Evolutionary conservation across 1,139 yeast genomes (phyloP).

Genomic region (Pichia inconspicua): DNA sequence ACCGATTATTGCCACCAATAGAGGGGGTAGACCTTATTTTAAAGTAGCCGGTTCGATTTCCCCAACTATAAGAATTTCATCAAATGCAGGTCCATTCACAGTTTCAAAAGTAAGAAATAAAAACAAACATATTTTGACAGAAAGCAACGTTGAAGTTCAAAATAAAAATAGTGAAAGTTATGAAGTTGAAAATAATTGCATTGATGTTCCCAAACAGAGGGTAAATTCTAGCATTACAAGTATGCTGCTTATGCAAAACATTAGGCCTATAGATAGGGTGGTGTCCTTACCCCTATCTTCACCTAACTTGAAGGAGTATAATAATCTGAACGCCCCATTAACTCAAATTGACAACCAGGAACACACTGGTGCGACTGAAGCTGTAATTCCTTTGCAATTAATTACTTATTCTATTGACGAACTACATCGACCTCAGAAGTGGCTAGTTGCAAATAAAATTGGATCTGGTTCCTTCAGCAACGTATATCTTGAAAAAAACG

Average conservation of each 20-base stretch:
- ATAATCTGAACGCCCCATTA: neutral
- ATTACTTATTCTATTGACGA: slow-evolving; percentile 4
- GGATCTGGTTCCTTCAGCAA: slow-evolving; percentile 54
- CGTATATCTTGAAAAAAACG: slow-evolving; percentile 31
- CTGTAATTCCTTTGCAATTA: neutral
- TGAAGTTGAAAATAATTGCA: neutral
- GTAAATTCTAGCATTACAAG: neutral
- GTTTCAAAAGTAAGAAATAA: neutral
- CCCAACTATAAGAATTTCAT: neutral
- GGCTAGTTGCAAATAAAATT: slow-evolving; percentile 34
- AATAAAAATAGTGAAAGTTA: neutral
- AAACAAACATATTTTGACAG: slow-evolving; percentile 1
- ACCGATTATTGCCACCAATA: slow-evolving; percentile 13
- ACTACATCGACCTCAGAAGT: slow-evolving; percentile 12
- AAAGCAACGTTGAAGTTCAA: neutral
- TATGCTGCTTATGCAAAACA: slow-evolving; percentile 1
- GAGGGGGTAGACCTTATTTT: neutral
- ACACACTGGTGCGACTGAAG: neutral
- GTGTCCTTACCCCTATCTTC: slow-evolving; percentile 23
- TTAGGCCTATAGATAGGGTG: slow-evolving; percentile 23
- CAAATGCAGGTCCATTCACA: neutral
- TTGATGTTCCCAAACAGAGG: neutral
- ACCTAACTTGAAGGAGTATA: neutral
- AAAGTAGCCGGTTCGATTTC: neutral
- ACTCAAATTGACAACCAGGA: neutral